A percentile compares a stretch with the other conserved stretches of the same genome.
These are phyloP conservation scores for Trichoderma endophyticum DNA, from an alignment of 2,329 filamentous ascomycete species.

Conservation along the genomic window DNA sequence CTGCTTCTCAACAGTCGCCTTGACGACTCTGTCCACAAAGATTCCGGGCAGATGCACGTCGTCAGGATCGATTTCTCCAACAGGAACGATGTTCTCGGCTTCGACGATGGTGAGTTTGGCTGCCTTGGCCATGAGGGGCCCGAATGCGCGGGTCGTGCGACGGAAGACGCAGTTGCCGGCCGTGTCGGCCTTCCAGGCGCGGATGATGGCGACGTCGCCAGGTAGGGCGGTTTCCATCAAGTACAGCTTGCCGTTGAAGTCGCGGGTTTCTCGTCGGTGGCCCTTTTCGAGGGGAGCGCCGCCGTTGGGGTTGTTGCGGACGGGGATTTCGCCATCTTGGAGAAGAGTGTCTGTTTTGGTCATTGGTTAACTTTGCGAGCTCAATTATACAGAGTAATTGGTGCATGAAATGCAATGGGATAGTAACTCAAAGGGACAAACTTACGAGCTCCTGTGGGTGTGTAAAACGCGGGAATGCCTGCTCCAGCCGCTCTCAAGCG, in stretches of 20 bases:
- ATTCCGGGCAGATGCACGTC: constrained; percentile 78
- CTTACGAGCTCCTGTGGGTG: constrained; percentile 66
- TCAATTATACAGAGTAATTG: neutral
- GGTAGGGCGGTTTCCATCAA: constrained; percentile 74
- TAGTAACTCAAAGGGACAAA: too few species aligned
- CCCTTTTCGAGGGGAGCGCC: constrained; percentile 62
- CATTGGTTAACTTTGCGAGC: constrained; percentile 12
- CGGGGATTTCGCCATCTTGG: constrained; percentile 65
- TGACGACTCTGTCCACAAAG: constrained; percentile 77
- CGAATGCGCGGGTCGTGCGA: constrained; percentile 73
- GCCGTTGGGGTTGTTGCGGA: constrained; percentile 57
- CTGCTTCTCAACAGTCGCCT: constrained; percentile 66
- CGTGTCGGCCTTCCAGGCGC: constrained; percentile 73
- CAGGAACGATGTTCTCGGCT: constrained; percentile 76
- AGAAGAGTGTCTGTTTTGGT: constrained; percentile 56
- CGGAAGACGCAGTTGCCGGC: constrained; percentile 79
- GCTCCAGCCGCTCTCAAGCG: constrained; percentile 69
- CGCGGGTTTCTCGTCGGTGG: constrained; percentile 64
- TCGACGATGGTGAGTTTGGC: constrained; percentile 77
- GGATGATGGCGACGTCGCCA: constrained; percentile 73
- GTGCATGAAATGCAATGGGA: too few species aligned
- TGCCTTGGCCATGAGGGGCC: constrained; percentile 76
- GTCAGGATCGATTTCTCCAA: constrained; percentile 69
- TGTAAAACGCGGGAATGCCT: constrained; percentile 78
- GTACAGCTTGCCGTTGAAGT: constrained; percentile 70